Percentiles rank a stretch among this genome's conserved stretches.
Evolutionary conservation across 352 stramenopile species (phyloP).

Genomic region (Blastocystis sp.): DNA sequence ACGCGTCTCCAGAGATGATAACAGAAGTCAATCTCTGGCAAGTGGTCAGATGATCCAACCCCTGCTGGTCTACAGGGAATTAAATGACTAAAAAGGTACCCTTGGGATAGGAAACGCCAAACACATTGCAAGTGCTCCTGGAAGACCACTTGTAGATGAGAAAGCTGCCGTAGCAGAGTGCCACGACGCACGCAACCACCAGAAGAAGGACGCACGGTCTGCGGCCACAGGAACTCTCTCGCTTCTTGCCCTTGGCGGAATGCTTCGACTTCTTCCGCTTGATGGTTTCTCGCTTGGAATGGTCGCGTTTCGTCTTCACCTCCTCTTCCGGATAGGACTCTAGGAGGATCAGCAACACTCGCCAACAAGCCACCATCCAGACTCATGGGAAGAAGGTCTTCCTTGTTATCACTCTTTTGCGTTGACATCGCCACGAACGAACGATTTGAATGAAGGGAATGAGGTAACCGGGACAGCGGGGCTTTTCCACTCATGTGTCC

Average conservation of each 20-base stretch:
- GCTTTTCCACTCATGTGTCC: neutral
- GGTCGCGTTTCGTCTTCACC: no score
- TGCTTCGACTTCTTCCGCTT: no score
- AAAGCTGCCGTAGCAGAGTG: neutral
- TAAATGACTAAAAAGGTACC: neutral
- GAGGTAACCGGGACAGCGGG: neutral
- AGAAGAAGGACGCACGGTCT: neutral
- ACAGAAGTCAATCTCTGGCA: neutral
- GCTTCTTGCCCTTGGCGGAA: no score
- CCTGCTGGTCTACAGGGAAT: neutral
- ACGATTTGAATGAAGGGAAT: neutral
- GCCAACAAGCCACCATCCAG: neutral
- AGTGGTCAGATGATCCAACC: neutral
- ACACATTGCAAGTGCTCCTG: constrained; percentile 6
- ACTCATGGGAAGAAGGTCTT: neutral
- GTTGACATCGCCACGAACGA: neutral
- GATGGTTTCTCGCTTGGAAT: no score
- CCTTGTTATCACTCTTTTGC: neutral
- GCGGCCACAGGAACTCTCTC: no score
- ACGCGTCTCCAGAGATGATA: neutral
- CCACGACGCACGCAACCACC: neutral
- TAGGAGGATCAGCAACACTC: no score
- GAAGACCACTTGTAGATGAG: neutral
- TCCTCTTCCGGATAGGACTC: no score
- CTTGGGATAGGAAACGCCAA: constrained; percentile 5